A percentile compares a stretch with the other conserved stretches of the same genome.
phyloP scores from a whole-genome alignment of 1,139 yeast genomes.

The Hanseniaspora sp. region DNA sequence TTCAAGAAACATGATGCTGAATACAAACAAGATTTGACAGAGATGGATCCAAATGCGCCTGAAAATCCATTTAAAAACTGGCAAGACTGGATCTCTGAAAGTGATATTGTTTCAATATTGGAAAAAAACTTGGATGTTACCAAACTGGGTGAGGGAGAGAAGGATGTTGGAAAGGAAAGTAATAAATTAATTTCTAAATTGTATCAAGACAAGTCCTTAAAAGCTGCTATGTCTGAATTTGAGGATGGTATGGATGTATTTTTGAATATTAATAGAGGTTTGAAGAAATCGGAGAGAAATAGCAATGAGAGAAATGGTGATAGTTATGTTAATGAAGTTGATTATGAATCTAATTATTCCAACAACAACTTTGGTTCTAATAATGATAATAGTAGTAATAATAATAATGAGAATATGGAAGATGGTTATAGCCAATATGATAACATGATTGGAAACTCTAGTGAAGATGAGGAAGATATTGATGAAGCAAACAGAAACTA shows the following conservation, averaged over 20 bases:
- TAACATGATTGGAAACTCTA: slow-evolving; percentile 44
- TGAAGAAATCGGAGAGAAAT: slow-evolving; percentile 27
- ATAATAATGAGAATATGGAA: slow-evolving; percentile 25
- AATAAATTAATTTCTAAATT: slow-evolving; percentile 37
- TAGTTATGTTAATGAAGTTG: slow-evolving; percentile 4
- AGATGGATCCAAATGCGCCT: slow-evolving; percentile 14
- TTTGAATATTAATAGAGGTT: slow-evolving; percentile 43
- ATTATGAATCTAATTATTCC: slow-evolving; percentile 19
- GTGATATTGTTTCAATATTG: slow-evolving; percentile 37
- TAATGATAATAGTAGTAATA: slow-evolving; percentile 23
- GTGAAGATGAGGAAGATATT: slow-evolving; percentile 37
- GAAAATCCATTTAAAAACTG: slow-evolving; percentile 11
- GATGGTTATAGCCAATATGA: slow-evolving; percentile 36
- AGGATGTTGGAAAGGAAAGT: slow-evolving; percentile 19
- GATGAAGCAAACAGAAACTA: slow-evolving; percentile 25
- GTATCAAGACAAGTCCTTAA: slow-evolving; percentile 48
- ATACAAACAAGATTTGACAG: slow-evolving; percentile 10
- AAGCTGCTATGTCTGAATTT: slow-evolving; percentile 37
- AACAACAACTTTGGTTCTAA: slow-evolving; percentile 20
- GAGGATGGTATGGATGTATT: slow-evolving; percentile 52
- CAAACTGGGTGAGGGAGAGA: neutral
- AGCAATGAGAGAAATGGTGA: neutral
- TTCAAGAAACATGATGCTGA: slow-evolving; percentile 7
- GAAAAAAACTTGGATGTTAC: slow-evolving; percentile 29
- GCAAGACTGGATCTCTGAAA: slow-evolving; percentile 21